Base-by-base conservation (phyloP, 352 stramenopile species). In the Phytophthora sojae region DNA sequence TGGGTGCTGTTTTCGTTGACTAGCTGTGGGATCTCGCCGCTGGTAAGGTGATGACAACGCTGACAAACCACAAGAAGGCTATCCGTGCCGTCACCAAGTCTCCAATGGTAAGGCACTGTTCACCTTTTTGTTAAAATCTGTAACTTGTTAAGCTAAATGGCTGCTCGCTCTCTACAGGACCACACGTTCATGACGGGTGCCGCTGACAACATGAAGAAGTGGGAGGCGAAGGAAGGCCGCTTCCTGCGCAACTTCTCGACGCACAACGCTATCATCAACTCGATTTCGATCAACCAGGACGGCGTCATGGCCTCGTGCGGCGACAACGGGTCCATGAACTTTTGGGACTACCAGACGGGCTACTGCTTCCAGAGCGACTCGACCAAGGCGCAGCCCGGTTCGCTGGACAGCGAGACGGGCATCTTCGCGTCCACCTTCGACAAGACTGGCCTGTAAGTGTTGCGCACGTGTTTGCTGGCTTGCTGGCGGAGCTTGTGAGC, bases 61-160 rank as follows among this genome's bases (percentile, higher is more conserved):
- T 99, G 19, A 99, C 98, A n/a, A 98, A 99, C 83, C 98, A 99
- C 83, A 99, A 99, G 88, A 99, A 99, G 78, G 94, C 91, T 19
- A 85, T 99, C 17, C 90, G 98, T 8, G 89, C 97, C 3, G 66
- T 99, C 49, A 85, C 82, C 62, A 93, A 96, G 72, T 96, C 96
- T 23, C 93, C 91, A 14, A 92, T 86, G 21, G 86, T 92, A 89
- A 64, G 64, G 21, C 52, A 49, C 6, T 57, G 35, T 49, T 17
- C 12, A n/a, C 6, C 35, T 15, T 26, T 17, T 29, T 37, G 15
- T 14, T 39, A 64, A 15, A 44, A 17, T 44, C 11, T 17, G 11
- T 17, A 44, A 17, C 15, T 17, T 14, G 15, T 44, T 6, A 9
- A 44, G 35, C 35, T 44, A 15, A 15, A 32, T 32, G 12, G 12